Percentiles rank a stretch among this genome's conserved stretches.
Conservation (phyloP, 257 asterid species). For the Datura wrightii region DNA sequence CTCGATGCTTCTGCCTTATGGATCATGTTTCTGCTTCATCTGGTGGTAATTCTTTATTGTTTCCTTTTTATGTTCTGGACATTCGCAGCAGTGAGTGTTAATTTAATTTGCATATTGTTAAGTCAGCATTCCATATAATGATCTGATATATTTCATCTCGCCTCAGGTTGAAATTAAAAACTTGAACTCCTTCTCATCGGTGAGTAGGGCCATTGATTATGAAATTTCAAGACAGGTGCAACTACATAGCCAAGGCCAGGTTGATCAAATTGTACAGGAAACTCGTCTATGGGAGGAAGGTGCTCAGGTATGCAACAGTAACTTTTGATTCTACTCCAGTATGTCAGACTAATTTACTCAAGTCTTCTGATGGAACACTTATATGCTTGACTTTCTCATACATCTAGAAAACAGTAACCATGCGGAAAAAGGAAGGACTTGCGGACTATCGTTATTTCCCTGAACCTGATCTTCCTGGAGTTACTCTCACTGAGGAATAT, state of each 20-base stretch:
- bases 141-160: conserved; percentile 34
- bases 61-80: not conserved
- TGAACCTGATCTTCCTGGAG: conserved; percentile 98
- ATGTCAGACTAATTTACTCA: not conserved
- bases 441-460: conserved; percentile 97
- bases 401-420: conserved; percentile 85
- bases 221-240: conserved; percentile 89
- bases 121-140: not conserved
- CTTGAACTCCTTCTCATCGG: conserved; percentile 90
- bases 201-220: conserved; percentile 92
- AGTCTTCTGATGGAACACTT: conserved; percentile 15
- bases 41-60: conserved; percentile 13
- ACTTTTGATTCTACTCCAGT: conserved; percentile 21
- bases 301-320: conserved; percentile 73
- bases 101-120: not conserved
- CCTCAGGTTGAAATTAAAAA: conserved; percentile 95
- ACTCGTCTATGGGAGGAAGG: conserved; percentile 99
- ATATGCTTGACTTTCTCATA: conserved; percentile 35
- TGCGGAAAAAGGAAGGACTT: conserved; percentile 99
- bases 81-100: not conserved
- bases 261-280: conserved; percentile 86
- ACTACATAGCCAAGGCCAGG: conserved; percentile 81
- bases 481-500: conserved; percentile 69
- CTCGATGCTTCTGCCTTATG: not conserved
- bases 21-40: not conserved